phyloP scores from a whole-genome alignment of 306 rosid genomes.

The Cyamopsis tetragonoloba region DNA sequence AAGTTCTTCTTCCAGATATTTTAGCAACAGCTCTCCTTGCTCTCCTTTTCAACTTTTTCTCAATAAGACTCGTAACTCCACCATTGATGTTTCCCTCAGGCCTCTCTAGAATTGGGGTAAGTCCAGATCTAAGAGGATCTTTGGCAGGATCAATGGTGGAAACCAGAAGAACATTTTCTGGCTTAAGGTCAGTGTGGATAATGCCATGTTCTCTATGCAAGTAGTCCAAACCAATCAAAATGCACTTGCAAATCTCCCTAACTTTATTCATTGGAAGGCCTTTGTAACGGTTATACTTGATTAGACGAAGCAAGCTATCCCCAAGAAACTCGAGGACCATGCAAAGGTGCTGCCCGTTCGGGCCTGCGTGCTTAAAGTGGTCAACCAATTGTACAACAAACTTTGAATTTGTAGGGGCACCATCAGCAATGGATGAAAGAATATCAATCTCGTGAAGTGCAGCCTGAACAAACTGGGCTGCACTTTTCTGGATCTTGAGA shows the following conservation, averaged over 20 bases:
- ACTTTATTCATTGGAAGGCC: constrained; percentile 70
- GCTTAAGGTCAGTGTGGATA: constrained; percentile 90
- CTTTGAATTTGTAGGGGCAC: constrained; percentile 57
- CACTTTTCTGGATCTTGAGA: constrained; percentile 97
- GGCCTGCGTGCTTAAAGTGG: constrained; percentile 92
- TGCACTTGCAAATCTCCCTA: constrained; percentile 80
- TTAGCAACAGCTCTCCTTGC: constrained; percentile 89
- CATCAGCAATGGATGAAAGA: constrained; percentile 65
- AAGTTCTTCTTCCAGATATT: constrained; percentile 58
- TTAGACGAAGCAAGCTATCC: constrained; percentile 86
- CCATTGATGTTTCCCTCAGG: constrained; percentile 75
- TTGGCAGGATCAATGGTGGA: constrained; percentile 80
- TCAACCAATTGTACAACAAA: constrained; percentile 71
- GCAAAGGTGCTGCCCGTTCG: constrained; percentile 93
- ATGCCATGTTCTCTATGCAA: constrained; percentile 85
- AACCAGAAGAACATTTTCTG: constrained; percentile 79
- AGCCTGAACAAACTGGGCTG: constrained; percentile 85
- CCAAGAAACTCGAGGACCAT: constrained; percentile 97
- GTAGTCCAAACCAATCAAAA: constrained; percentile 80
- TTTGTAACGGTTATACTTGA: constrained; percentile 60
- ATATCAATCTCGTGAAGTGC: constrained; percentile 89
- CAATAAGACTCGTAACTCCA: constrained; percentile 59
- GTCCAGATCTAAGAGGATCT: constrained; percentile 68
- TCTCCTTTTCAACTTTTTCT: constrained; percentile 85
- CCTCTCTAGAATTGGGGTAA: constrained; percentile 68